Evolutionary conservation across 2,329 filamentous ascomycete species (phyloP).

Genomic region (Ceratocystis destructans): DNA sequence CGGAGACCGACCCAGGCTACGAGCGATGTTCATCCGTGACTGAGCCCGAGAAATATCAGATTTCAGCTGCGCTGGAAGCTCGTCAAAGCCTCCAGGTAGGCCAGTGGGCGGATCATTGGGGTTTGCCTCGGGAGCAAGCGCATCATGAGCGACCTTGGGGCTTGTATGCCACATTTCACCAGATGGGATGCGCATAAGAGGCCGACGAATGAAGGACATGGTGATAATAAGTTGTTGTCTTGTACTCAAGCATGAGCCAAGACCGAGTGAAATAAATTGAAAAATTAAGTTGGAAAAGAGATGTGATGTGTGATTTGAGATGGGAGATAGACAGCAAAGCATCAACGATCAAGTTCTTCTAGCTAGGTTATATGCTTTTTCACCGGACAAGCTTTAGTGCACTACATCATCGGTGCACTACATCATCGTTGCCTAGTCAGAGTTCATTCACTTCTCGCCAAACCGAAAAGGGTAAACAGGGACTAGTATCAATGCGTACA

Average conservation of each 20-base stretch:
- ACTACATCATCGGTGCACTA: neutral
- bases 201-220: neutral
- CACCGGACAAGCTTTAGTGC: neutral
- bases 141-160: no score
- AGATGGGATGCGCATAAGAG: no score
- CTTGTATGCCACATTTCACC: no score
- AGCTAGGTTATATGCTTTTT: no score
- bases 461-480: no score
- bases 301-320: no score
- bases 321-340: no score
- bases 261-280: no score
- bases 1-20: neutral
- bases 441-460: neutral
- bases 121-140: no score
- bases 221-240: neutral
- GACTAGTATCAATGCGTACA: no score
- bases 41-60: constrained; percentile 11
- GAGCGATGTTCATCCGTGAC: neutral
- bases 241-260: neutral
- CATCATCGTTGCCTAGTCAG: neutral
- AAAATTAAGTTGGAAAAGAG: no score
- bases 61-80: constrained; percentile 5
- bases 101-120: constrained; percentile 12
- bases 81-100: constrained; percentile 12
- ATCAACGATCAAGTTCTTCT: no score